These are phyloP conservation scores for Chalciporus chontae DNA, from an alignment of 768 basidiomycete genomes.

Conservation along the genomic window DNA sequence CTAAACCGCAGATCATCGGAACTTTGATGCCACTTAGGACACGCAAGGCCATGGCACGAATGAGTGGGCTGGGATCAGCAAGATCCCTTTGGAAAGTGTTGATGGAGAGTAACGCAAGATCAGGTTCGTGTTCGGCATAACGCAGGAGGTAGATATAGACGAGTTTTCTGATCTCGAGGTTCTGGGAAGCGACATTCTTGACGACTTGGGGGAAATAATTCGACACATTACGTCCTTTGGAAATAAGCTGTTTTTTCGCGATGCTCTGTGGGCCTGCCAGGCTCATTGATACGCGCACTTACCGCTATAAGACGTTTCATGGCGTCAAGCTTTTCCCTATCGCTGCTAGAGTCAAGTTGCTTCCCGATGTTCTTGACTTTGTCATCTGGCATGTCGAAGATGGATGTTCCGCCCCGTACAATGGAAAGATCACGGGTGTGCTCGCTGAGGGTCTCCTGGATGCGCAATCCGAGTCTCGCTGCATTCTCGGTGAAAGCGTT, in stretches of 20 bases:
- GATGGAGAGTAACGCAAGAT: constrained; percentile 91
- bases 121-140: constrained; percentile 91
- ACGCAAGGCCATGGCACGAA: constrained; percentile 92
- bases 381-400: constrained; percentile 74
- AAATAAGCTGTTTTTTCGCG: constrained; percentile 66
- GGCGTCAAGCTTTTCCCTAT: constrained; percentile 89
- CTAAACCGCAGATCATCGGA: constrained; percentile 80
- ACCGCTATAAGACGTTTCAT: constrained; percentile 95
- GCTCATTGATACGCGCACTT: constrained; percentile 29
- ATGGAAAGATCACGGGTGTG: constrained; percentile 71
- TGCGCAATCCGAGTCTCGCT: constrained; percentile 72
- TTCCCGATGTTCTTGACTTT: constrained; percentile 78
- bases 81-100: constrained; percentile 99
- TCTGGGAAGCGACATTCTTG: constrained; percentile 91
- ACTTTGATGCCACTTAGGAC: constrained; percentile 92
- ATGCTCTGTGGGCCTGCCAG: not conserved
- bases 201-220: constrained; percentile 96
- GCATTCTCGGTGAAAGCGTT: constrained; percentile 72
- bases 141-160: constrained; percentile 97
- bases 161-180: constrained; percentile 92
- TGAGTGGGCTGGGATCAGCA: constrained; percentile 86
- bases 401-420: constrained; percentile 49
- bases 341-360: constrained; percentile 85
- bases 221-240: constrained; percentile 87
- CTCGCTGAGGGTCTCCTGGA: constrained; percentile 81